Conservation (phyloP, 257 asterid species). For the Jasminum sambac region DNA sequence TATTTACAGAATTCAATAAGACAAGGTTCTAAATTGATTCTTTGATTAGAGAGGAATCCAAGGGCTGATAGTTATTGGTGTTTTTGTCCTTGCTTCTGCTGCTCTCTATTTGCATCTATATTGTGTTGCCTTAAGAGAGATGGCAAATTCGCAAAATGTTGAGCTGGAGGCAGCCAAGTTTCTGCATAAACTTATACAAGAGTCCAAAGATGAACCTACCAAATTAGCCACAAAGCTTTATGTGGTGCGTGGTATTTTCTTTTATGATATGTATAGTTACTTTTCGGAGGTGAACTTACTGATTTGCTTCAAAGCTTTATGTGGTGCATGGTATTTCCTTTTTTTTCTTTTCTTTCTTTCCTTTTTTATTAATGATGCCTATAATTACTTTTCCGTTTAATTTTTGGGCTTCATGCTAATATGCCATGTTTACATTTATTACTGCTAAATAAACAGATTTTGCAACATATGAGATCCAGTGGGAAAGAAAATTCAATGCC, state of each 20-base stretch:
- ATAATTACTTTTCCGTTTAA: neutral
- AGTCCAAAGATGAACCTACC: conserved; percentile 93
- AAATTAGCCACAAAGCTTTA: conserved; percentile 96
- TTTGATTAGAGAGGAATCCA: conserved; percentile 3
- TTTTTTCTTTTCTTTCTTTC: neutral
- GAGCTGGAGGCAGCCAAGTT: conserved; percentile 99
- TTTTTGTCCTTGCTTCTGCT: conserved; percentile 14
- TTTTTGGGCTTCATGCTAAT: conserved; percentile 19
- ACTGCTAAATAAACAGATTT: conserved; percentile 53
- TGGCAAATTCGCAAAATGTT: conserved; percentile 83
- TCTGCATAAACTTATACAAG: conserved; percentile 95
- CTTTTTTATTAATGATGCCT: neutral
- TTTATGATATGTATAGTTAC: neutral
- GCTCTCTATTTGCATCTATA: conserved; percentile 1
- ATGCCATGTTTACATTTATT: conserved; percentile 10
- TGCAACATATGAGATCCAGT: conserved; percentile 97
- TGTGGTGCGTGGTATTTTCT: conserved; percentile 60
- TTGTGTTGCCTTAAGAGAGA: conserved; percentile 34
- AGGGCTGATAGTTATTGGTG: conserved; percentile 4
- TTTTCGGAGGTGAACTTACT: conserved; percentile 74
- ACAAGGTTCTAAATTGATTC: conserved; percentile 9
- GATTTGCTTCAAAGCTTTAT: conserved; percentile 93
- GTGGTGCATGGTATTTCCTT: conserved; percentile 60
- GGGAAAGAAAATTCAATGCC: conserved; percentile 99
- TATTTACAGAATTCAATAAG: conserved; percentile 1